Evolutionary conservation across 306 rosid genomes (phyloP).

Genomic region (Prosopis cineraria): DNA sequence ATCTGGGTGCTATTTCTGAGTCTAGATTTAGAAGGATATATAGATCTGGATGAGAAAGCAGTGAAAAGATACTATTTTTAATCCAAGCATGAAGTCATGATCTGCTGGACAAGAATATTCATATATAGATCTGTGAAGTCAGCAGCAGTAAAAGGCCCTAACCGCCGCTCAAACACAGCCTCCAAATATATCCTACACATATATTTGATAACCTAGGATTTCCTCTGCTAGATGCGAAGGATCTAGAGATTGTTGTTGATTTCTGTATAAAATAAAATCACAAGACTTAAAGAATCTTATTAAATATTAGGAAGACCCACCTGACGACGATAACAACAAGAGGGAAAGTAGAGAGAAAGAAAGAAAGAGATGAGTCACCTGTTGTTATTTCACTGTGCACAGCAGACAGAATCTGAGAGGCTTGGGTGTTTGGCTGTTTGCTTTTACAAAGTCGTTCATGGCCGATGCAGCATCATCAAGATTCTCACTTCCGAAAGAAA

Average conservation of each 20-base stretch:
- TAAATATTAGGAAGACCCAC: constrained; percentile 30
- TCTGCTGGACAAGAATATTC: constrained; percentile 47
- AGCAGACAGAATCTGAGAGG: constrained; percentile 30
- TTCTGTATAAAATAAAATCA: neutral
- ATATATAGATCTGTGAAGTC: constrained; percentile 50
- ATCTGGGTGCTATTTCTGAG: constrained; percentile 9
- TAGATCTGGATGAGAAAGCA: constrained; percentile 25
- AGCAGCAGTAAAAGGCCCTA: constrained; percentile 40
- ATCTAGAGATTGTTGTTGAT: constrained; percentile 28
- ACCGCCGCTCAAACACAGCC: constrained; percentile 9
- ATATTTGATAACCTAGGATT: constrained; percentile 39
- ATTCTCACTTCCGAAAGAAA: constrained; percentile 74
- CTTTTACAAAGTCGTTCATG: constrained; percentile 57
- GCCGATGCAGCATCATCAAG: constrained; percentile 99
- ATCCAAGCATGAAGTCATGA: constrained; percentile 30
- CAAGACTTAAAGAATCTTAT: neutral
- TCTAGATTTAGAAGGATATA: constrained; percentile 23
- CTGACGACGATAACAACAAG: constrained; percentile 43
- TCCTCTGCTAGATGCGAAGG: constrained; percentile 26
- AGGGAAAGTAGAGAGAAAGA: neutral
- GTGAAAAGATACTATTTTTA: constrained; percentile 42
- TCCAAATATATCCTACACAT: constrained; percentile 17
- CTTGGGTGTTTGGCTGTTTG: constrained; percentile 5
- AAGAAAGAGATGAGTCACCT: constrained; percentile 23
- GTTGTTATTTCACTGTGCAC: constrained; percentile 29